phyloP scores from a whole-genome alignment of 2,329 filamentous ascomycete genomes.

The Diaporthe amygdali region DNA sequence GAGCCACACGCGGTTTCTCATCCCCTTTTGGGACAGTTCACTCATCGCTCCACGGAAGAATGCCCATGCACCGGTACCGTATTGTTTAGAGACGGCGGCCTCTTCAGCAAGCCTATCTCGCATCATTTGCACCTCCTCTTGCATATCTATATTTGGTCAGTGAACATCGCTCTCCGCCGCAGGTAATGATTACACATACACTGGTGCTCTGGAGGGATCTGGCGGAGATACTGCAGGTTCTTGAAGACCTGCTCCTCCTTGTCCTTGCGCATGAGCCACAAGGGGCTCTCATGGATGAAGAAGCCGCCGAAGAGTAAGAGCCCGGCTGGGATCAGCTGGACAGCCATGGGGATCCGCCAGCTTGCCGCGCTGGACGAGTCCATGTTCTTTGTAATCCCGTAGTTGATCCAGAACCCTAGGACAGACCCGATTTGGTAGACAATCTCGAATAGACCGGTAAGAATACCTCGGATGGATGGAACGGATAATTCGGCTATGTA shows the following conservation, averaged over 20 bases:
- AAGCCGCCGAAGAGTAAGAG: slow-evolving; percentile 50
- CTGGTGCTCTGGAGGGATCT: slow-evolving; percentile 45
- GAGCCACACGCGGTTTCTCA: slow-evolving; percentile 45
- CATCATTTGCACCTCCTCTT: slow-evolving; percentile 55
- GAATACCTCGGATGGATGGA: slow-evolving; percentile 61
- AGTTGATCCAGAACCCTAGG: slow-evolving; percentile 59
- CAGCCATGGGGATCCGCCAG: slow-evolving; percentile 56
- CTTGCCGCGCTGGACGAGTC: slow-evolving; percentile 36
- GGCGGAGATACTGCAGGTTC: slow-evolving; percentile 48
- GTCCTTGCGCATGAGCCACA: slow-evolving; percentile 48
- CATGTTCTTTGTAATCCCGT: slow-evolving; percentile 48
- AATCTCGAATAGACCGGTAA: slow-evolving; percentile 59
- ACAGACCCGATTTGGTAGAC: slow-evolving; percentile 58
- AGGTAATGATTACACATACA: neutral
- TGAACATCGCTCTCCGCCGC: neutral
- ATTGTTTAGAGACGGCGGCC: slow-evolving; percentile 36
- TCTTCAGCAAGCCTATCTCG: slow-evolving; percentile 41
- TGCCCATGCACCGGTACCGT: slow-evolving; percentile 38
- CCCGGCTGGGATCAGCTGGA: slow-evolving; percentile 50
- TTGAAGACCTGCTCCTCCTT: slow-evolving; percentile 44
- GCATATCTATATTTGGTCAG: slow-evolving; percentile 38
- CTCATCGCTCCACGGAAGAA: slow-evolving; percentile 34
- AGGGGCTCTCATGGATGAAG: slow-evolving; percentile 45
- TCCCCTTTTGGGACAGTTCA: slow-evolving; percentile 43
- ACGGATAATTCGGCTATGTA: slow-evolving; percentile 69